Base-by-base conservation (phyloP, 179 eudicot species). In the Patellifolia procumbens region DNA sequence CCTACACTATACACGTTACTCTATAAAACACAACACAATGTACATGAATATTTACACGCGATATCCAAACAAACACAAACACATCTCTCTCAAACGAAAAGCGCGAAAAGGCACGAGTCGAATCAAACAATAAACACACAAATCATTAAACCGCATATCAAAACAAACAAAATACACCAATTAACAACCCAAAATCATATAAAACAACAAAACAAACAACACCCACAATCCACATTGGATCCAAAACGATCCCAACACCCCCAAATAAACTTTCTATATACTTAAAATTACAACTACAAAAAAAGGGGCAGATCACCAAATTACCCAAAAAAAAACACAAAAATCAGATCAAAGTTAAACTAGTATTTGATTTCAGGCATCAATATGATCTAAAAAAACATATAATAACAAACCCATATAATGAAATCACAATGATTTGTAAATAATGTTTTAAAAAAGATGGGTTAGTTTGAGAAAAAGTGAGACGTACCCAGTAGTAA, bases 401-500 rank as follows among this genome's bases (percentile, higher is more conserved):
- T 16, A 64, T 26, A 29, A 61, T 3, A 17, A 6, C 17, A 5
- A 43, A 26, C n/a, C n/a, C n/a, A 42, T 3, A 81, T 31, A 9
- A 16, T 29, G 13, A 26, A 62, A 73, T 20, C 4, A 70, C 5
- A 16, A n/a, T 7, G 20, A 60, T 52, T 22, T 7, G 1, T n/a
- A 24, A 52, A 49, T n/a, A 12, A 64, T 7, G 20, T 5, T n/a
- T n/a, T n/a, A n/a, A n/a, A 12, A 34, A 19, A 55, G 37, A 9
- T 46, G 66, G 37, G 42, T 6, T 24, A 20, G 9, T 42, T 55
- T 9, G n/a, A 45, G 68, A 60, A 29, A n/a, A 59, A 77, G 78
- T 68, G 81, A 69, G 68, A 82, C 81, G 69, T 78, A 82, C 81
- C 81, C 46, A 78, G 73, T 78, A 24, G 34, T 68, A 4, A 82